phyloP scores from a whole-genome alignment of 495 filamentous ascomycete genomes.

The Trichoderma parareesei region DNA sequence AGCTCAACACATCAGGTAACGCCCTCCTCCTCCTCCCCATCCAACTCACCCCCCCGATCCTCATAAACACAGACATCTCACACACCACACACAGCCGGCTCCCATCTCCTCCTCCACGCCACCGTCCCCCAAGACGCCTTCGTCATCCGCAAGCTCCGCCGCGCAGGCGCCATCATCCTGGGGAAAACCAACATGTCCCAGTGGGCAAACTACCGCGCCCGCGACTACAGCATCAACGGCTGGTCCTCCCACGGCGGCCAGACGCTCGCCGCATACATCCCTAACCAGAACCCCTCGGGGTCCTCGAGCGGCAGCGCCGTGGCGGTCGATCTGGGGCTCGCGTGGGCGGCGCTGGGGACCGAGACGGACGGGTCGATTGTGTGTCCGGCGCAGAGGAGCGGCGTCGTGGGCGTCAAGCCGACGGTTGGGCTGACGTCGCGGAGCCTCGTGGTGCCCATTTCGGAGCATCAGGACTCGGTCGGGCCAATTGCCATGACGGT shows the following conservation, averaged over 20 bases:
- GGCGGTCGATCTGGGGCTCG: slow-evolving; percentile 25
- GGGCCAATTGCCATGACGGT: slow-evolving; percentile 31
- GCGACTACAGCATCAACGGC: slow-evolving; percentile 25
- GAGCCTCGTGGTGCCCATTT: slow-evolving; percentile 29
- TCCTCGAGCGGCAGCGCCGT: slow-evolving; percentile 29
- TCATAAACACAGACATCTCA: background rate
- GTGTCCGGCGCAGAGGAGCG: slow-evolving; percentile 27
- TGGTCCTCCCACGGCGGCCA: slow-evolving; percentile 36
- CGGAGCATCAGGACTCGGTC: slow-evolving; percentile 29
- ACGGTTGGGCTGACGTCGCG: slow-evolving; percentile 30
- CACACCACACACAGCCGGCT: slow-evolving; percentile 34
- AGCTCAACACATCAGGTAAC: slow-evolving; percentile 15
- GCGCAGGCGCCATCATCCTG: slow-evolving; percentile 38
- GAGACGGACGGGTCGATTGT: slow-evolving; percentile 33
- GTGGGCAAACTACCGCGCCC: slow-evolving; percentile 30
- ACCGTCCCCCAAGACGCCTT: slow-evolving; percentile 32
- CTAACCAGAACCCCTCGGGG: slow-evolving; percentile 22
- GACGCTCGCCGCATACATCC: slow-evolving; percentile 29
- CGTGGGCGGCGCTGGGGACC: slow-evolving; percentile 23
- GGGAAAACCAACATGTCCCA: slow-evolving; percentile 33
- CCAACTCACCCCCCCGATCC: background rate
- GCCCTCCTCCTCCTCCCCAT: background rate
- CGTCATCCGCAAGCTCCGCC: slow-evolving; percentile 36
- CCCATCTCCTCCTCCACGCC: slow-evolving; percentile 41
- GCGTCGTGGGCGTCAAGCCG: slow-evolving; percentile 32